A percentile compares a stretch with the other conserved stretches of the same genome.
These are phyloP conservation scores for Rhizomucor miehei DNA, from an alignment of 371 early-diverging fungal species.

Conservation along the genomic window DNA sequence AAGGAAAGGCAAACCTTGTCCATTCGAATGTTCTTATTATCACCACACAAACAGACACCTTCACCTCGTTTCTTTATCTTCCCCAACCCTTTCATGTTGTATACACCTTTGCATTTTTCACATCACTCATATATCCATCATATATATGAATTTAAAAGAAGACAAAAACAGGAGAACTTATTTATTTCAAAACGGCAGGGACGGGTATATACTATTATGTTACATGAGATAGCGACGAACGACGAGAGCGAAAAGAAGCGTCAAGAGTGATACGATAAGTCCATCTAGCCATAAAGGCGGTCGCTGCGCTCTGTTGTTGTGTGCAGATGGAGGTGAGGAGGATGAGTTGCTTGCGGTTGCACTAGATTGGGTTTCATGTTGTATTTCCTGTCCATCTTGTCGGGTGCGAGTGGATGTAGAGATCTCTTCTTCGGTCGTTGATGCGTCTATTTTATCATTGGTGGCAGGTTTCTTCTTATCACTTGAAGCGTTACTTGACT, in stretches of 20 bases:
- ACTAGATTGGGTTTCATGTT: not conserved
- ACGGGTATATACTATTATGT: not conserved
- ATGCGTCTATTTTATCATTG: no score
- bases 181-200: no score
- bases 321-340: not conserved
- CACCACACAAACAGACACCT: not conserved
- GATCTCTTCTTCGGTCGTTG: no score
- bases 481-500: not conserved
- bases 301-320: conserved; percentile 6
- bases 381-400: not conserved
- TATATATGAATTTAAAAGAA: not conserved
- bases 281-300: conserved; percentile 47
- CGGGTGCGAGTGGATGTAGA: not conserved
- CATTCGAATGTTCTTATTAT: not conserved
- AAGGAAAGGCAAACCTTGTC: no score
- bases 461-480: not conserved
- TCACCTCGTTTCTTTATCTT: not conserved
- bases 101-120: not conserved
- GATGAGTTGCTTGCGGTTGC: not conserved
- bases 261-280: conserved; percentile 33
- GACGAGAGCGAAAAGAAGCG: conserved; percentile 16
- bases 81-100: not conserved
- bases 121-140: conserved; percentile 2
- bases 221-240: conserved; percentile 7
- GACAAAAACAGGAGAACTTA: no score